Evolutionary conservation across 345 rosid species (phyloP).

Genomic region (Chamaenerion angustifolium): DNA sequence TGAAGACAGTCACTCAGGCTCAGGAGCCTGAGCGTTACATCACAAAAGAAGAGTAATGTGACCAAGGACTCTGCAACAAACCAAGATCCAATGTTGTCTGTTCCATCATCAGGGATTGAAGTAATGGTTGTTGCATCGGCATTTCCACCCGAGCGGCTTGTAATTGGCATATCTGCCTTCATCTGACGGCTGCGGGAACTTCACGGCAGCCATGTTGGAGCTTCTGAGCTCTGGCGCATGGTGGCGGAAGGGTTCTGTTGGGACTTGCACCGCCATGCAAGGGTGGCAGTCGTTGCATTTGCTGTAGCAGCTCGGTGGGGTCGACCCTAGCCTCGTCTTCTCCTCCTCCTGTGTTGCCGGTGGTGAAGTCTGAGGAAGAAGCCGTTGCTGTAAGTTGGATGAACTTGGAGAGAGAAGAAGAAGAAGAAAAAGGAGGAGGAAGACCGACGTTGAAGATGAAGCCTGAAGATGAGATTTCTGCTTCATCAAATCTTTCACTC

Average conservation of each 20-base stretch:
- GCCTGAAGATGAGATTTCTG: no score
- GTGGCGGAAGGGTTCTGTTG: constrained; percentile 24
- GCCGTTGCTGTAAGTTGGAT: no score
- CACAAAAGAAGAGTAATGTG: no score
- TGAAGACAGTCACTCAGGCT: no score
- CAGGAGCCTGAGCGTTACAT: no score
- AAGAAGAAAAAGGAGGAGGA: no score
- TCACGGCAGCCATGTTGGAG: constrained; percentile 8
- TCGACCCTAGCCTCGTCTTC: constrained; percentile 74
- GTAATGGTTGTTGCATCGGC: constrained; percentile 53
- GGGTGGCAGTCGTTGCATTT: constrained; percentile 82
- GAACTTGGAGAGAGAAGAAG: no score
- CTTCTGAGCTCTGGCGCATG: no score
- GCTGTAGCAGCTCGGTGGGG: constrained; percentile 83
- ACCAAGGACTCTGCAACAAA: no score
- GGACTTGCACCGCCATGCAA: constrained; percentile 80
- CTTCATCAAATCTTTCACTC: no score
- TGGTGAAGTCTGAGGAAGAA: no score
- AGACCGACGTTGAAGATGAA: no score
- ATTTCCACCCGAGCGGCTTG: constrained; percentile 94
- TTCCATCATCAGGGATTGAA: constrained; percentile 43
- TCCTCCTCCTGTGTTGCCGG: constrained; percentile 23
- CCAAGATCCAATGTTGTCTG: neutral
- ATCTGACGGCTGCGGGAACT: constrained; percentile 20
- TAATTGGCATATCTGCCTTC: constrained; percentile 62